A percentile compares a stretch with the other conserved stretches of the same genome.
These are phyloP conservation scores for Spergularia marina DNA, from an alignment of 148 eudicot species.

Conservation along the genomic window DNA sequence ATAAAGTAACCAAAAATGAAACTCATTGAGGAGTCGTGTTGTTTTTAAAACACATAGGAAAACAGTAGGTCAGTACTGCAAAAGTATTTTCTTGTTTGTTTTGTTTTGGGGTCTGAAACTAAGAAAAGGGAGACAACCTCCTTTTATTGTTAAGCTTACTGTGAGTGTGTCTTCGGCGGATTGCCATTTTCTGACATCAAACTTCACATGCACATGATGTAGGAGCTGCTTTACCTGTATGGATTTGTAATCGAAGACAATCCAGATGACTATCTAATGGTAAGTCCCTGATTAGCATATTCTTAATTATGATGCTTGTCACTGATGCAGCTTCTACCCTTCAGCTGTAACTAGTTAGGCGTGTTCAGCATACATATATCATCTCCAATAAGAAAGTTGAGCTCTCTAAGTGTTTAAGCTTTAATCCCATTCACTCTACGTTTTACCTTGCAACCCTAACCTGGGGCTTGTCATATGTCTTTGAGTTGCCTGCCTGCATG, in stretches of 20 bases:
- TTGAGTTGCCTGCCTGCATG: neutral
- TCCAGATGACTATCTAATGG: constrained; percentile 98
- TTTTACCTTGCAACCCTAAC: too few species aligned
- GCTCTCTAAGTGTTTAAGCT: too few species aligned
- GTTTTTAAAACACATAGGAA: neutral
- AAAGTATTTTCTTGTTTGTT: neutral
- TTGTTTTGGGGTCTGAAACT: too few species aligned
- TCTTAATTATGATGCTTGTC: neutral
- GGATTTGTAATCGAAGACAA: constrained; percentile 84
- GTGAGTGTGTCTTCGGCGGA: neutral
- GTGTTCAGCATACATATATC: neutral
- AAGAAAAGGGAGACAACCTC: too few species aligned
- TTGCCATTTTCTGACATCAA: constrained; percentile 14
- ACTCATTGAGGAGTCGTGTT: neutral
- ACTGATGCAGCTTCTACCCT: constrained; percentile 11
- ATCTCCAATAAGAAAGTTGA: too few species aligned
- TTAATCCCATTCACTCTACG: too few species aligned
- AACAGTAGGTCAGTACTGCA: neutral
- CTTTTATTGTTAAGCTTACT: neutral
- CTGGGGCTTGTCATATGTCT: too few species aligned
- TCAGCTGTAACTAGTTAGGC: neutral
- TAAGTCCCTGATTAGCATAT: constrained; percentile 24
- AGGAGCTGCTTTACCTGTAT: constrained; percentile 94
- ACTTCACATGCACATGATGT: constrained; percentile 27
- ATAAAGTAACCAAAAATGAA: neutral